Evolutionary conservation across 805 yeast species (phyloP), one percentile per base, ranked within the genome.

Genomic region (Sugiyamaella americana): DNA sequence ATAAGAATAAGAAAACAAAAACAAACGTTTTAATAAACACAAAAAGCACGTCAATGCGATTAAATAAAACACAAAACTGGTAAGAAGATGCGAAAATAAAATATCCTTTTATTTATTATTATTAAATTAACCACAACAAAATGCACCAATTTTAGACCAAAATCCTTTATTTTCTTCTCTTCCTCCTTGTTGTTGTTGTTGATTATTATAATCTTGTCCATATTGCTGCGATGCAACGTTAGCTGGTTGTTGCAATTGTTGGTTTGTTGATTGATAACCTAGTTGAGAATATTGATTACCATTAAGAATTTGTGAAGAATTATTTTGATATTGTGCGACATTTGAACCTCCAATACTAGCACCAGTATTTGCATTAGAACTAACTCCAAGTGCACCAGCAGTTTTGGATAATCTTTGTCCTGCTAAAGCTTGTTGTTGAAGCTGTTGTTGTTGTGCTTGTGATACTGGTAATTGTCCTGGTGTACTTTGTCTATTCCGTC

Each of bases 81-180:
- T n/a, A n/a, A n/a, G n/a, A n/a, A n/a, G n/a, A n/a, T n/a, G n/a
- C n/a, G n/a, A n/a, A n/a, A n/a, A n/a, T n/a, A n/a, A n/a, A n/a
- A n/a, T n/a, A n/a, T n/a, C n/a, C n/a, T n/a, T n/a, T n/a, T n/a
- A n/a, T n/a, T n/a, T n/a, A n/a, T n/a, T n/a, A n/a, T n/a, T n/a
- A n/a, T 29, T 29, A 35, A 11, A 16, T 35, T 58, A 62, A 34
- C 65, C 65, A 37, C 66, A 62, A 58, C 66, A 62, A 42, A 62
- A 60, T 16, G 63, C 51, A 19, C 60, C 54, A 35, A 61, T 51
- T 47, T 53, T 58, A 21, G 57, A 53, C 60, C 62, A 62, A 42
- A 63, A 59, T 11, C 63, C 63, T 32, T 51, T 50, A 48, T 54
- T 47, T 46, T 60, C 66, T 29, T 50, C 53, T 40, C 21, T 47